Evolutionary conservation across 1,284 basidiomycete genomes (phyloP).

Genomic region (Apiotrichum montevideense): DNA sequence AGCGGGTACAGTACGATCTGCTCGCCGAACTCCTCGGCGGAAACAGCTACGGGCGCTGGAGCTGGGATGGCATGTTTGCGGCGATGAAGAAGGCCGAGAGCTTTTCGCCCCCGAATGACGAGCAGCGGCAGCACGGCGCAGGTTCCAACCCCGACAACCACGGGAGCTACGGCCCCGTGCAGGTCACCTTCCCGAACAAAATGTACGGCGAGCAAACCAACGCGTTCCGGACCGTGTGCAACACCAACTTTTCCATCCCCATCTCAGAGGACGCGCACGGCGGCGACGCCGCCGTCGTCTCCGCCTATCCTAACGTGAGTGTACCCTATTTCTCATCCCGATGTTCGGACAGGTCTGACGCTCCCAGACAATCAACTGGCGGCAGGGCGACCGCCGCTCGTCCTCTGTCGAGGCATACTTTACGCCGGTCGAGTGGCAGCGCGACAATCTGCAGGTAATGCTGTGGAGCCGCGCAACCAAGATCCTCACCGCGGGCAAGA

Average conservation of each 20-base stretch:
- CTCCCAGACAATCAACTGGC: constrained; percentile 42
- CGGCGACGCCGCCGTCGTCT: constrained; percentile 56
- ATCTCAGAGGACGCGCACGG: constrained; percentile 53
- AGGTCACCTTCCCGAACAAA: constrained; percentile 46
- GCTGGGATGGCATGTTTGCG: constrained; percentile 53
- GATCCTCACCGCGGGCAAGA: constrained; percentile 48
- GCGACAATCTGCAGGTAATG: constrained; percentile 59
- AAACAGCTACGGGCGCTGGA: constrained; percentile 49
- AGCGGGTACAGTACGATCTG: constrained; percentile 57
- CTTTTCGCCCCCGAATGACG: constrained; percentile 55
- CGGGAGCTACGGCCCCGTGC: constrained; percentile 55
- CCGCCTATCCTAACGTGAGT: constrained; percentile 41
- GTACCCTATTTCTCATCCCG: not conserved
- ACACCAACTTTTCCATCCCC: constrained; percentile 24
- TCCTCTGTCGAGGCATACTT: constrained; percentile 50
- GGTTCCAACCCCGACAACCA: constrained; percentile 50
- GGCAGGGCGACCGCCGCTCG: constrained; percentile 42
- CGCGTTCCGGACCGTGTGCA: constrained; percentile 53
- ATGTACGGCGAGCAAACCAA: constrained; percentile 58
- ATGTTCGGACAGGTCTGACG: not conserved
- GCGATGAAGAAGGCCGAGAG: constrained; percentile 57
- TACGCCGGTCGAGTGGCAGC: constrained; percentile 44
- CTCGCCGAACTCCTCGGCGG: constrained; percentile 50
- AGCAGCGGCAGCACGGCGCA: constrained; percentile 44
- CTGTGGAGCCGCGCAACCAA: constrained; percentile 56